phyloP scores from a whole-genome alignment of 208 protist species.

The Leishmania lainsoni region DNA sequence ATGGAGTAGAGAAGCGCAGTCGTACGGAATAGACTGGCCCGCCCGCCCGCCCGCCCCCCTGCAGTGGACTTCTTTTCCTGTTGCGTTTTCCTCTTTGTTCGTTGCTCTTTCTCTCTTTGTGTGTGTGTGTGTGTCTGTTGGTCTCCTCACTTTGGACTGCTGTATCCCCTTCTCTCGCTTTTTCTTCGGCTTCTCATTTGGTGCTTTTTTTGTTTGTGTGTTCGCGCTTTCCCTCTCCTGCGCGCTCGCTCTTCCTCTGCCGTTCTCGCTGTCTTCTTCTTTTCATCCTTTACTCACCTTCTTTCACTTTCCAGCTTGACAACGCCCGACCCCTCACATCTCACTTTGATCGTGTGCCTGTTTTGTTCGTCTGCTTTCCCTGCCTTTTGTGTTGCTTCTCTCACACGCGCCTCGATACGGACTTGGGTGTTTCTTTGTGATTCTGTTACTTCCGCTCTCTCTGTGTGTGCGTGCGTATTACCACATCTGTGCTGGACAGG shows the following conservation, averaged over 20 bases:
- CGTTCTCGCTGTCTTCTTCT: not conserved
- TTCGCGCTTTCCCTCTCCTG: not conserved
- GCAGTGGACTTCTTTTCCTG: not conserved
- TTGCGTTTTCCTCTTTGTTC: not conserved
- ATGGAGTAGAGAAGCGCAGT: not conserved
- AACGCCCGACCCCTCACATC: not conserved
- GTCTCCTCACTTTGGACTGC: not conserved
- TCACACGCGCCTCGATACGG: not conserved
- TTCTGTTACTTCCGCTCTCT: constrained; percentile 2
- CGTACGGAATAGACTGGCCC: too few relatives aligned
- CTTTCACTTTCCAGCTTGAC: not conserved
- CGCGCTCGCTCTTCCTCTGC: constrained; percentile 1
- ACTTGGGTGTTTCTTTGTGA: constrained; percentile 19
- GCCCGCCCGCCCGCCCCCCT: not conserved
- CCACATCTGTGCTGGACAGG: too few relatives aligned
- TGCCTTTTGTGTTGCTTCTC: constrained; percentile 13
- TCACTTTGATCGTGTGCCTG: not conserved
- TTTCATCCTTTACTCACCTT: not conserved
- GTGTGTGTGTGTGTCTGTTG: not conserved
- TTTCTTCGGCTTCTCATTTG: not conserved
- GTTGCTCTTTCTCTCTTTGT: not conserved
- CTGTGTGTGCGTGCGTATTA: too few relatives aligned
- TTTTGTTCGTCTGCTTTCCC: constrained; percentile 6
- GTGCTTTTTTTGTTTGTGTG: not conserved
- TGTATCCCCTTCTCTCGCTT: not conserved